These are phyloP conservation scores for Lentinula lateritia DNA, from an alignment of 768 basidiomycete genomes.

Conservation along the genomic window DNA sequence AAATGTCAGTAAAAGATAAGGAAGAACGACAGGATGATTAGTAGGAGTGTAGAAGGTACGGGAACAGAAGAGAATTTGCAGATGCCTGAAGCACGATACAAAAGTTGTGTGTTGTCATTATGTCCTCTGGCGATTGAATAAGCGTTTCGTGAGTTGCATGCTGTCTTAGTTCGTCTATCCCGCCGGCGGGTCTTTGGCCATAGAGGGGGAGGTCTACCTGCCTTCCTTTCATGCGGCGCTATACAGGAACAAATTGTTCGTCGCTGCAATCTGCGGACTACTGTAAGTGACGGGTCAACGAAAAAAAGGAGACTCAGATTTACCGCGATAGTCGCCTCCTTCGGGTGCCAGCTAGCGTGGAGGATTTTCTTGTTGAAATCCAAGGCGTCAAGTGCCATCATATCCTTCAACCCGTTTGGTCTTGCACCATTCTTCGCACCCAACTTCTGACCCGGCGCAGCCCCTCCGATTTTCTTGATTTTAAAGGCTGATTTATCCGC, in stretches of 20 bases:
- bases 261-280: slow-evolving; percentile 77
- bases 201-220: not conserved
- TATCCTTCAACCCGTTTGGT: slow-evolving; percentile 68
- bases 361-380: slow-evolving; percentile 98
- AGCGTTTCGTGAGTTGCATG: slow-evolving; percentile 2
- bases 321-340: slow-evolving; percentile 97
- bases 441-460: slow-evolving; percentile 64
- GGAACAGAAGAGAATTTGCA: not conserved
- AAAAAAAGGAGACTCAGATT: slow-evolving; percentile 22
- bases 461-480: slow-evolving; percentile 96
- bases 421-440: slow-evolving; percentile 73
- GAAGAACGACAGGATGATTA: slow-evolving; percentile 1
- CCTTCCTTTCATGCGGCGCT: slow-evolving; percentile 51
- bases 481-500: slow-evolving; percentile 99
- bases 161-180: slow-evolving; percentile 8
- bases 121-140: not conserved
- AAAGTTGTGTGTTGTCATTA: not conserved
- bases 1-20: not conserved
- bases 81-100: slow-evolving; percentile 3
- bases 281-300: not conserved
- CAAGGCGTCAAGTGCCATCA: slow-evolving; percentile 80
- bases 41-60: slow-evolving; percentile 1
- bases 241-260: slow-evolving; percentile 92
- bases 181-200: slow-evolving; percentile 8
- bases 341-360: slow-evolving; percentile 95